Percentiles rank a stretch among this genome's conserved stretches.
These are phyloP conservation scores for Flaveria bidentis DNA, from an alignment of 129 eudicot genomes.

Conservation along the genomic window DNA sequence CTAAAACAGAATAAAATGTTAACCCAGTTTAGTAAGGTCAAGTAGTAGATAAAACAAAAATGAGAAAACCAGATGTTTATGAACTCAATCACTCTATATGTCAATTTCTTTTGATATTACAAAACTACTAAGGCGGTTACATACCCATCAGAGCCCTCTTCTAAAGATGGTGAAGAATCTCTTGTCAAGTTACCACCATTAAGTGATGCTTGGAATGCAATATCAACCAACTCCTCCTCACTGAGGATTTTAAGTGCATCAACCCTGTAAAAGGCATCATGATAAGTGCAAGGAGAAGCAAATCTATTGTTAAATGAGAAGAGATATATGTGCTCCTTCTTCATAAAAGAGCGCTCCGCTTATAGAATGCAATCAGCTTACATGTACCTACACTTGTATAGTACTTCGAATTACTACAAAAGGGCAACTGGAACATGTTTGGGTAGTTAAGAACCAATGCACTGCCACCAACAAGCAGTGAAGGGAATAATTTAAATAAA, in stretches of 20 bases:
- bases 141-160: conserved; percentile 41
- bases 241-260: conserved; percentile 69
- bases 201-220: conserved; percentile 69
- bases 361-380: not conserved
- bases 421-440: not conserved
- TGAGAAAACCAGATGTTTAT: conserved; percentile 1
- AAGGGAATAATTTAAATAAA: not conserved
- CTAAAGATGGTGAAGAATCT: conserved; percentile 37
- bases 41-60: conserved; percentile 15
- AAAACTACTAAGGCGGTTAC: conserved; percentile 15
- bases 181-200: conserved; percentile 45
- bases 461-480: not conserved
- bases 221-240: conserved; percentile 71
- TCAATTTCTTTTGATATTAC: not conserved
- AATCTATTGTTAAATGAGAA: not conserved
- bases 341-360: no score
- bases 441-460: not conserved
- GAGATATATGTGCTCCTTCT: no score
- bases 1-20: conserved; percentile 22
- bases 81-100: conserved; percentile 5
- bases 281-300: conserved; percentile 7
- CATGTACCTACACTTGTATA: conserved; percentile 5
- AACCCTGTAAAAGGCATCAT: conserved; percentile 37
- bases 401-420: conserved; percentile 4
- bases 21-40: not conserved